Evolutionary conservation across 176 grass and related monocot species (phyloP).

Genomic region (Juncus inflexus): DNA sequence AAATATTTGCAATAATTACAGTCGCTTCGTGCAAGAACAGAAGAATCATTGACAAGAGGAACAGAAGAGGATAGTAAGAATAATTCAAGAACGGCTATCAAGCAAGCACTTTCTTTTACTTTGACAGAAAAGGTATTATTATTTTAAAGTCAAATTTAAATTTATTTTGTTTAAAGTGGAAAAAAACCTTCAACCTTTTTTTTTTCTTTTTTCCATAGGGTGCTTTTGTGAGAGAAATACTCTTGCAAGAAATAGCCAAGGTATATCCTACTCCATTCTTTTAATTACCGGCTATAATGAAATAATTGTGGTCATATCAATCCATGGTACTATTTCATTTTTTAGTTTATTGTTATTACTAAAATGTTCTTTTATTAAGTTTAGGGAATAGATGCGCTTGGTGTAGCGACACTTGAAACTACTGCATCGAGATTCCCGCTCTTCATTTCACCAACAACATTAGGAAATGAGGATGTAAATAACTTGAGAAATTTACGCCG

Average conservation of each 20-base stretch:
- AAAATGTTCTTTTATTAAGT: conserved; percentile 13
- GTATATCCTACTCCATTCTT: conserved; percentile 30
- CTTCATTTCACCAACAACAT: conserved; percentile 28
- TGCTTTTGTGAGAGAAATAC: conserved; percentile 96
- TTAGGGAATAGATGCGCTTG: conserved; percentile 91
- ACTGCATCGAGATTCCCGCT: conserved; percentile 72
- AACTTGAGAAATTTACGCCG: conserved; percentile 78
- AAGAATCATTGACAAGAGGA: conserved; percentile 49
- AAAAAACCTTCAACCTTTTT: conserved; percentile 19
- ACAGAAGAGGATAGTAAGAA: conserved; percentile 43
- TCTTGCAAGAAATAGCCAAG: conserved; percentile 91
- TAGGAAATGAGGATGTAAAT: conserved; percentile 53
- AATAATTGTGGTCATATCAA: background rate
- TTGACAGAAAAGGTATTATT: conserved; percentile 71
- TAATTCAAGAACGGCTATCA: conserved; percentile 52
- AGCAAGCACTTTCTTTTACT: conserved; percentile 81
- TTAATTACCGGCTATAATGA: background rate
- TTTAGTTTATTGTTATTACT: background rate
- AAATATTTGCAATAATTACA: conserved; percentile 31
- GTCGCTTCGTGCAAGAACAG: conserved; percentile 87
- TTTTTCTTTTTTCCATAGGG: conserved; percentile 50
- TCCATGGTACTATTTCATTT: background rate
- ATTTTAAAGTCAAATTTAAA: conserved; percentile 1
- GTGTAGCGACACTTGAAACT: conserved; percentile 64
- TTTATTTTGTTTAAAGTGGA: conserved; percentile 12